These are phyloP conservation scores for Acer yangbiense DNA, from an alignment of 345 rosid genomes.

Conservation along the genomic window DNA sequence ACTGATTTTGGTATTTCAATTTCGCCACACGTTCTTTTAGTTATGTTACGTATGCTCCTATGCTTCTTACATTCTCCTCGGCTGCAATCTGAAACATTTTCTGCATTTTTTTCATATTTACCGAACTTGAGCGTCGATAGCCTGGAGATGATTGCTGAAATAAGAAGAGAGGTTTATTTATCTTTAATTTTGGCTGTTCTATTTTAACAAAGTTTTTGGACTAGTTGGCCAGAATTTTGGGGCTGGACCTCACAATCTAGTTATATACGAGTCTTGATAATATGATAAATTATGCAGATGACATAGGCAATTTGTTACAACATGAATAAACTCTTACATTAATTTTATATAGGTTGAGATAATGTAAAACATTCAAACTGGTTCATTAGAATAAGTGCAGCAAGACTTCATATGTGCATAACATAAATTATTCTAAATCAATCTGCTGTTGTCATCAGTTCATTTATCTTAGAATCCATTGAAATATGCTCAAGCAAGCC, in stretches of 20 bases:
- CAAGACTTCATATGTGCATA: neutral
- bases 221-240: no score
- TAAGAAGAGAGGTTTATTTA: no score
- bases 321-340: neutral
- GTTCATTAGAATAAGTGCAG: neutral
- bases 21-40: conserved; percentile 96
- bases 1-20: conserved; percentile 97
- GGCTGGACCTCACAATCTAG: no score
- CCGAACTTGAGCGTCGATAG: conserved; percentile 78
- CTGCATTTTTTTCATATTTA: conserved; percentile 98
- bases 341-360: neutral
- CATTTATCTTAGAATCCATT: neutral
- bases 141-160: no score
- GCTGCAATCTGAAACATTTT: conserved; percentile 98
- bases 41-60: conserved; percentile 87
- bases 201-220: no score
- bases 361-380: neutral
- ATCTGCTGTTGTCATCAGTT: neutral
- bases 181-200: no score
- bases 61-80: conserved; percentile 97
- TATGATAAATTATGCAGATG: neutral
- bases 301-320: neutral
- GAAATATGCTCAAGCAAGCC: neutral
- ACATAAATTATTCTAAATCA: neutral
- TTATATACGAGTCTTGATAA: no score